These are phyloP conservation scores for Moniliophthora roreri DNA, from an alignment of 1,284 basidiomycete genomes.

Conservation along the genomic window DNA sequence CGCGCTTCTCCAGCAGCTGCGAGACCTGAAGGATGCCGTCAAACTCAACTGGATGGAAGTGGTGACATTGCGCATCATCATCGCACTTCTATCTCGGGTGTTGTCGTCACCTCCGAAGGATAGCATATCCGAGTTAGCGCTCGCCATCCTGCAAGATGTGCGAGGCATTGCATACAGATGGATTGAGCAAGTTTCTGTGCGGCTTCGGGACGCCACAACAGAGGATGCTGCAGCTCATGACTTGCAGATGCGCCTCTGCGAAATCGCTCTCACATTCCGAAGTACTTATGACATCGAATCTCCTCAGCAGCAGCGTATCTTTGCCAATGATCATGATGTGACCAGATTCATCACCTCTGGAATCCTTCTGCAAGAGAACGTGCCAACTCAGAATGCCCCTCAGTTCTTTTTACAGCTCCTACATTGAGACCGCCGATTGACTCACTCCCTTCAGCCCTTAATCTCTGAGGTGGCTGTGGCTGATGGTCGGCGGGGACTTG, in stretches of 20 bases:
- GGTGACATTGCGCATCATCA: not conserved
- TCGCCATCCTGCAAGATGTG: too few species aligned
- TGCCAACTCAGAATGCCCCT: not conserved
- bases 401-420: not conserved
- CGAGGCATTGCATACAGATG: too few species aligned
- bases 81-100: not conserved
- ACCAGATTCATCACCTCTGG: not conserved
- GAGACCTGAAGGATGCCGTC: not conserved
- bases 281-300: too few species aligned
- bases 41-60: conserved; percentile 1
- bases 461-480: not conserved
- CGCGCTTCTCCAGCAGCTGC: not conserved
- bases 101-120: not conserved
- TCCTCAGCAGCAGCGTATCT: too few species aligned
- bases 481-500: conserved; percentile 23
- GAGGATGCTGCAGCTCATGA: too few species aligned
- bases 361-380: not conserved
- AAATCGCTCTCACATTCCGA: too few species aligned
- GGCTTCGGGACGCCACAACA: too few species aligned
- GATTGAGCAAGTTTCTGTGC: too few species aligned
- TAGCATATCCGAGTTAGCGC: too few species aligned
- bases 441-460: not conserved
- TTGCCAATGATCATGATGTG: too few species aligned
- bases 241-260: too few species aligned
- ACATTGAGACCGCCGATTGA: not conserved